These are phyloP conservation scores for Myxozyma neotropica DNA, from an alignment of 805 yeast genomes.

Conservation along the genomic window DNA sequence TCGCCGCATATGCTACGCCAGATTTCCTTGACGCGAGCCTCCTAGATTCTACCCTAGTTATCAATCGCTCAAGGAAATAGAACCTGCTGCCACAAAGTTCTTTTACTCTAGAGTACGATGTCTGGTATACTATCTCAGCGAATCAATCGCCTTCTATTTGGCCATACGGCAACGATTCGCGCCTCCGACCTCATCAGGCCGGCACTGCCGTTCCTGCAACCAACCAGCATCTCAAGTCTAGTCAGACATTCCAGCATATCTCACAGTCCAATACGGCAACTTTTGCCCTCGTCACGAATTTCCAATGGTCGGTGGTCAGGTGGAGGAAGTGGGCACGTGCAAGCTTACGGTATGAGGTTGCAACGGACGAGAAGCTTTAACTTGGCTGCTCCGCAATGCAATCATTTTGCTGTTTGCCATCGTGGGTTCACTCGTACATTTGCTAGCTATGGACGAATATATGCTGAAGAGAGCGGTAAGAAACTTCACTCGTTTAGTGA, in stretches of 20 bases:
- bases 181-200: neutral
- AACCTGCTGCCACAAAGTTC: too few relatives aligned
- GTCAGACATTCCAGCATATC: neutral
- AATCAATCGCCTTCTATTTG: neutral
- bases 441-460: neutral
- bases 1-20: too few relatives aligned
- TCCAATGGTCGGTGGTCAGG: neutral
- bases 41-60: too few relatives aligned
- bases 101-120: too few relatives aligned
- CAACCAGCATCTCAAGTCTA: neutral
- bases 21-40: too few relatives aligned
- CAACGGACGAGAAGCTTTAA: neutral
- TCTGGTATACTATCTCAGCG: neutral
- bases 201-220: neutral
- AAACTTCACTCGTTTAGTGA: neutral
- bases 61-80: too few relatives aligned
- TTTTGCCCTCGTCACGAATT: neutral
- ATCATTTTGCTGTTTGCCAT: neutral
- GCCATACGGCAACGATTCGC: neutral
- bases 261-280: neutral
- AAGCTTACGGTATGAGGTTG: neutral
- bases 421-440: neutral
- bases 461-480: slow-evolving; percentile 1
- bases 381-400: neutral
- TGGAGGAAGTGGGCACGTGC: slow-evolving; percentile 2